Percentiles rank a stretch among this genome's conserved stretches.
Conservation (phyloP, 495 filamentous ascomycete species). For the Recurvomyces mirabilis region DNA sequence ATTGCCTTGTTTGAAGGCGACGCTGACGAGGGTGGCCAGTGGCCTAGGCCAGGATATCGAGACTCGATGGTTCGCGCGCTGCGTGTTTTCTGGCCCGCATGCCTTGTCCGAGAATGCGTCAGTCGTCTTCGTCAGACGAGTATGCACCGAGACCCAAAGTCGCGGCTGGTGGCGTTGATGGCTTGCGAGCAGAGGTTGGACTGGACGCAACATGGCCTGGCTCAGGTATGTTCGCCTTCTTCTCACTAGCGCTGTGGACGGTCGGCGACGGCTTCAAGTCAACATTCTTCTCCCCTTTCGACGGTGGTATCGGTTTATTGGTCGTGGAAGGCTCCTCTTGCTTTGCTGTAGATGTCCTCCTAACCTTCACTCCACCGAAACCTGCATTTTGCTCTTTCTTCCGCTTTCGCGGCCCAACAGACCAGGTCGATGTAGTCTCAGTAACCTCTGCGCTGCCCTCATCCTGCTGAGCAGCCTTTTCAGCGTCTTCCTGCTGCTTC, state of each 20-base stretch:
- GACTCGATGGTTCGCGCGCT: too few species aligned
- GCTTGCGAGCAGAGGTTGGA: background rate
- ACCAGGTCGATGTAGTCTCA: constrained; percentile 41
- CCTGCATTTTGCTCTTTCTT: constrained; percentile 44
- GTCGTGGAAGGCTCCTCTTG: background rate
- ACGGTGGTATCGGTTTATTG: background rate
- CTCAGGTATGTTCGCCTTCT: background rate
- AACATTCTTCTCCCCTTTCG: background rate
- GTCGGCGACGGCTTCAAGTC: background rate
- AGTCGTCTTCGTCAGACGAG: constrained; percentile 22
- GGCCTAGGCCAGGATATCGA: too few species aligned
- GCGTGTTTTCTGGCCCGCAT: too few species aligned
- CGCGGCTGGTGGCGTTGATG: constrained; percentile 6
- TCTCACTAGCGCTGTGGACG: background rate
- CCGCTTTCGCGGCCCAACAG: constrained; percentile 44
- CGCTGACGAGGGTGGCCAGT: too few species aligned
- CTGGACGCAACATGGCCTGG: background rate
- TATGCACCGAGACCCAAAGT: constrained; percentile 18
- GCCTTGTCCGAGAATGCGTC: too few species aligned
- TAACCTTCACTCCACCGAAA: constrained; percentile 46
- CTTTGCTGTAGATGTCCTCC: constrained; percentile 35
- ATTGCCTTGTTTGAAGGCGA: too few species aligned
- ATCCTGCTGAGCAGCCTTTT: constrained; percentile 38
- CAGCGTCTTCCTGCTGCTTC: constrained; percentile 57
- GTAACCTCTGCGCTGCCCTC: constrained; percentile 20